Evolutionary conservation across 768 basidiomycete genomes (phyloP), one percentile per base, ranked within the genome.

Genomic region (Leucogyrophana mollusca): DNA sequence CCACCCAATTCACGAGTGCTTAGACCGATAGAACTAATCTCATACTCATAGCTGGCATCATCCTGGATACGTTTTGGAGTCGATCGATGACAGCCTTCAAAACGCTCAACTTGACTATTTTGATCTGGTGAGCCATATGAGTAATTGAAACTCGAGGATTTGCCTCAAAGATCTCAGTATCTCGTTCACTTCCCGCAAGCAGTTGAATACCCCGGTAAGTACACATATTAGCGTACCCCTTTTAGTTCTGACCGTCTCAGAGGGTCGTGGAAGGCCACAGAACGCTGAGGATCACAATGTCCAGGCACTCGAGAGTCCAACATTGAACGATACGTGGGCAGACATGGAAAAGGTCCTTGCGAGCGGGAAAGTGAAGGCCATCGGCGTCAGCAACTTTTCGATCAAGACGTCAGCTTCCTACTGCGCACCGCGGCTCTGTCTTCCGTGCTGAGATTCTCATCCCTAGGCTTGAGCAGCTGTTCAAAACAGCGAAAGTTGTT

Each of bases 381-480:
- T 82, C 49, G 80, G 80, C 0, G 77, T 83, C 37, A 77, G 77
- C 58, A 83, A 83, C 58, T 82, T 82, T 54, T 78, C 77, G 4
- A 63, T 79, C 46, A 78, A 80, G 53, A 80, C 69, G 77, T 79
- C 45, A 14, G 71, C 58, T 10, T 40, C 30, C 13, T 34, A 17
- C 13, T 11, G 14, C 13, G 8, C 37, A 16, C 1, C 17, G 18
- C 11, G 14, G 11, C 16, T 17, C 13, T 46, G 6, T 14, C 9
- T 20, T 21, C 2, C 2, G 16, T 32, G 10, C 21, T 24, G 6
- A 36, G 41, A 48, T 53, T 36, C 46, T 41, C 32, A 38, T 10
- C 32, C 21, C 17, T 44, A 74, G 72, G 8, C 61, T 75, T 9
- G 67, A 72, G 24, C 54, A 70, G 25, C 63, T 77, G 8, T 55